Evolutionary conservation across 495 filamentous ascomycete genomes (phyloP).

Genomic region (Clavariopsis aquatica): DNA sequence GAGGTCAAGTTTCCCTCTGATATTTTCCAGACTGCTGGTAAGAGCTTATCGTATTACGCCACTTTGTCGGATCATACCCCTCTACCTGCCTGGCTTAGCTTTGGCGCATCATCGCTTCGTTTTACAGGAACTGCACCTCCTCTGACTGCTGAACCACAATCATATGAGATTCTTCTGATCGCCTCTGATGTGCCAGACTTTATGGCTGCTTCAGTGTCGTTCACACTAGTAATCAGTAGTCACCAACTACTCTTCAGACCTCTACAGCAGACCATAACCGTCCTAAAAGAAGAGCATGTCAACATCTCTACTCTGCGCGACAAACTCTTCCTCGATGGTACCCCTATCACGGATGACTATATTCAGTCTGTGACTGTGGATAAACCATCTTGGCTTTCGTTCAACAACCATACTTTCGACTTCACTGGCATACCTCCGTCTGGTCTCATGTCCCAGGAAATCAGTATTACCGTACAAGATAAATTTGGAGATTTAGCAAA

Average conservation of each 20-base stretch:
- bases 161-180: conserved; percentile 70
- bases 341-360: conserved; percentile 50
- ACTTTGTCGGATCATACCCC: conserved; percentile 75
- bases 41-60: conserved; percentile 64
- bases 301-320: conserved; percentile 56
- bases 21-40: conserved; percentile 37
- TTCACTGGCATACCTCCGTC: conserved; percentile 66
- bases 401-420: conserved; percentile 62
- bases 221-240: conserved; percentile 68
- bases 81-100: conserved; percentile 82
- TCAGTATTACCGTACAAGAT: conserved; percentile 68
- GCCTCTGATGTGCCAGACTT: conserved; percentile 82
- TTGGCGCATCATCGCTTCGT: conserved; percentile 62
- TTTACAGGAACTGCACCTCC: conserved; percentile 77
- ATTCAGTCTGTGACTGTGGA: conserved; percentile 54
- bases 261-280: conserved; percentile 15
- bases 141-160: conserved; percentile 64
- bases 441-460: conserved; percentile 57
- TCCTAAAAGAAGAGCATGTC: conserved; percentile 51
- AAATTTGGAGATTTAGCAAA: conserved; percentile 63
- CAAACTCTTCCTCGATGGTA: conserved; percentile 64
- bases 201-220: conserved; percentile 62
- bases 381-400: conserved; percentile 68
- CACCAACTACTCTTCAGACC: conserved; percentile 47
- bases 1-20: conserved; percentile 37